Percentiles rank a stretch among this genome's conserved stretches.
These are phyloP conservation scores for Encephalitozoon romaleae DNA, from an alignment of 371 early-diverging fungal species.

Conservation along the genomic window DNA sequence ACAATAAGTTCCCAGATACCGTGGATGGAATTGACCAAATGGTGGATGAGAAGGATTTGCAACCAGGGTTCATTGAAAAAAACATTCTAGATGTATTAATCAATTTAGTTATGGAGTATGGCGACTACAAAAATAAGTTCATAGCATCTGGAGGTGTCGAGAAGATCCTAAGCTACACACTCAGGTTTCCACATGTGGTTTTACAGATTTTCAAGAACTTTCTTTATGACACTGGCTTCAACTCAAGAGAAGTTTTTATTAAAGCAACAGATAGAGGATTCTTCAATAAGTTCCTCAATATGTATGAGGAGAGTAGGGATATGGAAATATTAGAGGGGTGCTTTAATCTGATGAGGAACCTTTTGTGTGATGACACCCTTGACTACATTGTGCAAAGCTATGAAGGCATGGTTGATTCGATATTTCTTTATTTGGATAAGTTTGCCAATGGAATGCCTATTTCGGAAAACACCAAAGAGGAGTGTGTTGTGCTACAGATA, in stretches of 20 bases:
- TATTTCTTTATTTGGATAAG: slow-evolving; percentile 2
- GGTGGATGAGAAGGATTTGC: neutral
- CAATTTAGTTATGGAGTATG: slow-evolving; percentile 29
- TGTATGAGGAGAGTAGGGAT: neutral
- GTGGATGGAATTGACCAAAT: neutral
- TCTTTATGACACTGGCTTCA: neutral
- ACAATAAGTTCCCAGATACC: neutral
- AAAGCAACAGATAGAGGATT: neutral
- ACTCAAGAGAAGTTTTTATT: neutral
- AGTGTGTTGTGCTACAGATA: slow-evolving; percentile 13
- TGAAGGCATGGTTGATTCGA: neutral
- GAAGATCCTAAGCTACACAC: neutral
- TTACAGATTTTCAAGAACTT: slow-evolving; percentile 28
- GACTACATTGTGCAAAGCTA: slow-evolving; percentile 5
- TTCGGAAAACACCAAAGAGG: neutral
- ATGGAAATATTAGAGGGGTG: neutral
- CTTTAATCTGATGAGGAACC: slow-evolving; percentile 29
- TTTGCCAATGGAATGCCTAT: neutral
- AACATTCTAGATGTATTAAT: slow-evolving; percentile 3
- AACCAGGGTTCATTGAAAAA: neutral
- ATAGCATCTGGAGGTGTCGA: neutral
- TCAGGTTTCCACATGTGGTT: neutral
- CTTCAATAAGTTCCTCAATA: neutral
- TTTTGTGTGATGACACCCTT: slow-evolving; percentile 15
- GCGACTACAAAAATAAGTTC: slow-evolving; percentile 16